Evolutionary conservation across 1,284 basidiomycete species (phyloP).

Genomic region (Irpex rosettiformis): DNA sequence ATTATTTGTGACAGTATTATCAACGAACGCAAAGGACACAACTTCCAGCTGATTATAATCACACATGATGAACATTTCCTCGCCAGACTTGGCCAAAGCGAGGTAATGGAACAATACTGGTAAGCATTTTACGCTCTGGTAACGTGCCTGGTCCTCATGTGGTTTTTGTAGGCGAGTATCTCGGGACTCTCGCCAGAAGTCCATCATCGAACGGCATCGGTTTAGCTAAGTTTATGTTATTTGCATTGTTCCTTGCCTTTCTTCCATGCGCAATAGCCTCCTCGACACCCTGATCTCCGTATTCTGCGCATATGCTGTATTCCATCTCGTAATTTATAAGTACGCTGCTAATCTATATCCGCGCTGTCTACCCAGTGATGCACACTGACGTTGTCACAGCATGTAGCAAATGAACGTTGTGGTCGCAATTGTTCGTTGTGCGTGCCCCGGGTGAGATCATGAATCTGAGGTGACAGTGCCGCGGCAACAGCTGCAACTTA

Average conservation of each 20-base stretch:
- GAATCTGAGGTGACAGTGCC: not conserved
- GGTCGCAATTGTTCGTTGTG: not conserved
- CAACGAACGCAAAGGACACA: slow-evolving; percentile 85
- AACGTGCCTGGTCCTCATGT: slow-evolving; percentile 6
- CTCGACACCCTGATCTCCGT: not conserved
- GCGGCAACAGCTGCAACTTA: not conserved
- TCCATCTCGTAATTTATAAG: not conserved
- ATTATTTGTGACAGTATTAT: slow-evolving; percentile 66
- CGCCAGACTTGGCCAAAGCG: slow-evolving; percentile 76
- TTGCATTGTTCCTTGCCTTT: not conserved
- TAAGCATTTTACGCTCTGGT: slow-evolving; percentile 33
- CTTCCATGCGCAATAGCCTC: slow-evolving; percentile 1
- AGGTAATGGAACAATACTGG: slow-evolving; percentile 94
- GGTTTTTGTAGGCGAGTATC: slow-evolving; percentile 47
- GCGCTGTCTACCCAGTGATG: not conserved
- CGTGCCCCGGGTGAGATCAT: not conserved
- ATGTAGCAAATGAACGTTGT: not conserved
- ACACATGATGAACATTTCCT: slow-evolving; percentile 94
- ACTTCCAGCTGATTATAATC: slow-evolving; percentile 98
- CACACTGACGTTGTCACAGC: not conserved
- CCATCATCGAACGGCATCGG: slow-evolving; percentile 64
- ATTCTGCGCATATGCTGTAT: not conserved
- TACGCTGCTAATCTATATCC: not conserved
- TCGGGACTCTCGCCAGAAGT: slow-evolving; percentile 66
- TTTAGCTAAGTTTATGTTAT: slow-evolving; percentile 39